Conservation (phyloP, 2,329 filamentous ascomycete genomes). For the Penicillium olsonii region DNA sequence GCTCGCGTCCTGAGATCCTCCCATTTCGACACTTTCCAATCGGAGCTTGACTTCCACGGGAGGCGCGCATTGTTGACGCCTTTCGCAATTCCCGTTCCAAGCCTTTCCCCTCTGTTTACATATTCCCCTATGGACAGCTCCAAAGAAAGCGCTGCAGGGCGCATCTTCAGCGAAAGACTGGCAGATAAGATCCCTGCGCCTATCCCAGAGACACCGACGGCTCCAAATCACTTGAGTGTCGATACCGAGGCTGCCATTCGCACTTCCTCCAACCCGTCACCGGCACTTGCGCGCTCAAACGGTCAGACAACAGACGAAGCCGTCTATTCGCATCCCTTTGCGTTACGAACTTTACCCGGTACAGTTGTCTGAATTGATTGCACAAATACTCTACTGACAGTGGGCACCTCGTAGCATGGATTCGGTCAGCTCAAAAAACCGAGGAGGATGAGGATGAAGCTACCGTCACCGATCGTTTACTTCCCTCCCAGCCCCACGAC, state of each 20-base stretch:
- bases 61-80: too few relatives aligned
- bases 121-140: slow-evolving; percentile 18
- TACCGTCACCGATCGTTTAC: slow-evolving; percentile 33
- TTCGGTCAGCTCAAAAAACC: slow-evolving; percentile 41
- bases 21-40: background rate
- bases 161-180: slow-evolving; percentile 23
- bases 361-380: slow-evolving; percentile 2
- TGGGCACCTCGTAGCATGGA: slow-evolving; percentile 40
- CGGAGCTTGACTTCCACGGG: slow-evolving; percentile 1
- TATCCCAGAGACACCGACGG: slow-evolving; percentile 11
- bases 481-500: slow-evolving; percentile 40
- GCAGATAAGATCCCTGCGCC: slow-evolving; percentile 22
- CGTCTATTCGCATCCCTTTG: slow-evolving; percentile 11
- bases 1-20: slow-evolving; percentile 1
- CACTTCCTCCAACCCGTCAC: slow-evolving; percentile 23
- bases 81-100: slow-evolving; percentile 15
- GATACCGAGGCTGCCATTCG: slow-evolving; percentile 23
- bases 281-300: slow-evolving; percentile 21
- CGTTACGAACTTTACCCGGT: slow-evolving; percentile 42
- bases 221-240: slow-evolving; percentile 16
- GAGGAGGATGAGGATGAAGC: slow-evolving; percentile 40
- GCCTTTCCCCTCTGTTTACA: background rate
- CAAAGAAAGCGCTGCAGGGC: slow-evolving; percentile 19
- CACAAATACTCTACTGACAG: slow-evolving; percentile 8
- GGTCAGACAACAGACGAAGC: slow-evolving; percentile 17